These are phyloP conservation scores for Aspergillus cejpii DNA, from an alignment of 2,329 filamentous ascomycete genomes.

Conservation along the genomic window DNA sequence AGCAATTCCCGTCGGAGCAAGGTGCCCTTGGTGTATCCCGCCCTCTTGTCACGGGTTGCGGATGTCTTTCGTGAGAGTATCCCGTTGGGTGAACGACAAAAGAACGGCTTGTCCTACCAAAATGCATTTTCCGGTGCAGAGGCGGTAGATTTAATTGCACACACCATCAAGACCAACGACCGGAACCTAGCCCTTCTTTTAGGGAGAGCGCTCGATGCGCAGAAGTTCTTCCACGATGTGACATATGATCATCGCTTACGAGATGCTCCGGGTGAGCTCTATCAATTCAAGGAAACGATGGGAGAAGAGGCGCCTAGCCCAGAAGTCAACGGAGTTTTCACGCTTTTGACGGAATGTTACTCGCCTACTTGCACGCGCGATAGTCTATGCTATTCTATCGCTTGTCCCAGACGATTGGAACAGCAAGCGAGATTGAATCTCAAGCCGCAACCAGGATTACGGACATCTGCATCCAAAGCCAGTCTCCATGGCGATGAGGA, in stretches of 20 bases:
- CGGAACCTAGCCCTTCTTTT: slow-evolving; percentile 86
- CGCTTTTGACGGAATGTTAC: slow-evolving; percentile 92
- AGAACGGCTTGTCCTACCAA: slow-evolving; percentile 95
- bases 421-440: slow-evolving; percentile 92
- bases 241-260: slow-evolving; percentile 93
- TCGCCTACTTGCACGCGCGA: slow-evolving; percentile 95
- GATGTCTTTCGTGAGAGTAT: slow-evolving; percentile 90
- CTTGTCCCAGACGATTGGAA: slow-evolving; percentile 85
- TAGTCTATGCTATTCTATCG: slow-evolving; percentile 95
- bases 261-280: slow-evolving; percentile 90
- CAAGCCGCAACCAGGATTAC: slow-evolving; percentile 83
- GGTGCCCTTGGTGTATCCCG: slow-evolving; percentile 86
- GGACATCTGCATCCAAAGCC: slow-evolving; percentile 60
- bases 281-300: slow-evolving; percentile 90
- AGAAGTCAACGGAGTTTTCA: slow-evolving; percentile 92
- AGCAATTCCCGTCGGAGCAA: slow-evolving; percentile 55
- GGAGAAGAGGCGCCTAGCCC: slow-evolving; percentile 63
- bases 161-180: slow-evolving; percentile 95
- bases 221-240: slow-evolving; percentile 99
- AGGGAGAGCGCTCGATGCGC: slow-evolving; percentile 85
- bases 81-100: slow-evolving; percentile 75
- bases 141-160: slow-evolving; percentile 88
- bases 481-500: slow-evolving; percentile 75
- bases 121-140: slow-evolving; percentile 94
- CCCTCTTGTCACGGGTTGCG: slow-evolving; percentile 84